Percentiles rank a stretch among this genome's conserved stretches.
phyloP scores from a whole-genome alignment of 768 basidiomycete genomes.

The Suillus weaverae region DNA sequence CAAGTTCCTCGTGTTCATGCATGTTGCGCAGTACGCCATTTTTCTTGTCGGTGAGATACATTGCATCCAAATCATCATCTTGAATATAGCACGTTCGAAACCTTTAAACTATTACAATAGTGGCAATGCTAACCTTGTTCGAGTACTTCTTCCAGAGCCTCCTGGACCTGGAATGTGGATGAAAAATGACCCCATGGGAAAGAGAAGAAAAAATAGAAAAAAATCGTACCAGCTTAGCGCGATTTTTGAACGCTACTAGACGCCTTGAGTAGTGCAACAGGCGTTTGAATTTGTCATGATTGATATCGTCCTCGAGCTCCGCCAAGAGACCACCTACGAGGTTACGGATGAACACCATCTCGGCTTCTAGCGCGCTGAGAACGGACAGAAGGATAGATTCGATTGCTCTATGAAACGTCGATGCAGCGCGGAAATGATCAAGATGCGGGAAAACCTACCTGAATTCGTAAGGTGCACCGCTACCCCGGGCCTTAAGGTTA shows the following conservation, averaged over 20 bases:
- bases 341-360: slow-evolving; percentile 92
- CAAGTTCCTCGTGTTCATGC: slow-evolving; percentile 90
- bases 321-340: slow-evolving; percentile 88
- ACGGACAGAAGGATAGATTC: slow-evolving; percentile 93
- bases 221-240: slow-evolving; percentile 71
- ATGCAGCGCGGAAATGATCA: slow-evolving; percentile 9
- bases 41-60: slow-evolving; percentile 92
- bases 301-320: slow-evolving; percentile 94
- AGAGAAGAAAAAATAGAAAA: background rate
- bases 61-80: slow-evolving; percentile 94
- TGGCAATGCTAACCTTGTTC: slow-evolving; percentile 65
- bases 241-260: slow-evolving; percentile 85
- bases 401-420: slow-evolving; percentile 64
- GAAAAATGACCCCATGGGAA: slow-evolving; percentile 1
- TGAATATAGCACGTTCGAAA: slow-evolving; percentile 7
- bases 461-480: slow-evolving; percentile 84
- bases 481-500: slow-evolving; percentile 72
- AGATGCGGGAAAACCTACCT: slow-evolving; percentile 46
- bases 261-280: slow-evolving; percentile 90
- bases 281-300: slow-evolving; percentile 90
- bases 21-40: slow-evolving; percentile 56
- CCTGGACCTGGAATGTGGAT: slow-evolving; percentile 61
- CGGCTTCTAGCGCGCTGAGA: slow-evolving; percentile 89
- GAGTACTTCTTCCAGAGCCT: slow-evolving; percentile 88
- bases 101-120: background rate